A percentile compares a stretch with the other conserved stretches of the same genome.
These are phyloP conservation scores for Cotoneaster glaucophyllus DNA, from an alignment of 306 rosid species.

Conservation along the genomic window DNA sequence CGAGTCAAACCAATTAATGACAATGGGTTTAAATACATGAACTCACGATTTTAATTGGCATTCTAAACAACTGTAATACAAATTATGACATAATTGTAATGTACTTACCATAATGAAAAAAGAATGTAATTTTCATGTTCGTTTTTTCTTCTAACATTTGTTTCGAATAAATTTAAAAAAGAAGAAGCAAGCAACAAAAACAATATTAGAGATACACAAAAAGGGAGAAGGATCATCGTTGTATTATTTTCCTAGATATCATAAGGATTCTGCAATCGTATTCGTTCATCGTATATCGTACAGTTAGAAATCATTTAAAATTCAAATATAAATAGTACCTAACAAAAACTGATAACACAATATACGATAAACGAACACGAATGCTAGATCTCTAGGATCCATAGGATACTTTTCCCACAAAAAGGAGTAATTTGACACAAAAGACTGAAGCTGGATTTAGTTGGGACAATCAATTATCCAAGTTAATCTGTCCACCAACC, in stretches of 20 bases:
- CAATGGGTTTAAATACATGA: background rate
- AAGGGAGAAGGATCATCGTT: too few relatives aligned
- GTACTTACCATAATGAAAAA: background rate
- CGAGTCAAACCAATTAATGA: background rate
- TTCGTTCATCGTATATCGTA: too few relatives aligned
- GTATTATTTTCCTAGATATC: too few relatives aligned
- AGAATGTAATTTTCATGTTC: background rate
- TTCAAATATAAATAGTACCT: too few relatives aligned
- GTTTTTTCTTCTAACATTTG: background rate
- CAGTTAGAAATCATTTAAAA: too few relatives aligned
- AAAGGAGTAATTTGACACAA: background rate
- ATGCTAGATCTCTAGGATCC: too few relatives aligned
- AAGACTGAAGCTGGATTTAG: background rate
- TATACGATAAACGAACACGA: too few relatives aligned
- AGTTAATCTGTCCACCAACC: background rate
- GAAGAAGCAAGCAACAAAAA: background rate
- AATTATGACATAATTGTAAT: too few relatives aligned
- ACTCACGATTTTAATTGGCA: background rate
- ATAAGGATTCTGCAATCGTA: too few relatives aligned
- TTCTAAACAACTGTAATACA: background rate
- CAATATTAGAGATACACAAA: too few relatives aligned
- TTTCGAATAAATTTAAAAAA: background rate
- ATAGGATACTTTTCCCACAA: too few relatives aligned
- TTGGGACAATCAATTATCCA: background rate
- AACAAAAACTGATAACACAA: too few relatives aligned